Percentiles rank a stretch among this genome's conserved stretches.
These are phyloP conservation scores for Cyclospora cayetanensis DNA, from an alignment of 169 alveolate genomes.

Conservation along the genomic window DNA sequence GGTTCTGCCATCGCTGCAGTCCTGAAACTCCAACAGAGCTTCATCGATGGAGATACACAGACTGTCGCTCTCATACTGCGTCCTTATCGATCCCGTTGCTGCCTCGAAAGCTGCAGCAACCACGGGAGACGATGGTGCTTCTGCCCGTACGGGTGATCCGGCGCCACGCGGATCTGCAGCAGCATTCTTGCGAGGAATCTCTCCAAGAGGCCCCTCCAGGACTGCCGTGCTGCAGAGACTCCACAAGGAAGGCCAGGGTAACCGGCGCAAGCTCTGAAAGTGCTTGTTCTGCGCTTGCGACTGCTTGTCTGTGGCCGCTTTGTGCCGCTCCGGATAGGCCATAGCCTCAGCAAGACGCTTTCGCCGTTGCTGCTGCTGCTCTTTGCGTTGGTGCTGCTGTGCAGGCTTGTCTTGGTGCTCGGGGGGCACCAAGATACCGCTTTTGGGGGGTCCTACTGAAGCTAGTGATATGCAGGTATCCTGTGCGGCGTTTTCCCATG, in stretches of 20 bases:
- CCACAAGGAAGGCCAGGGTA: slow-evolving; percentile 14
- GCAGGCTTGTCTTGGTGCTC: not conserved
- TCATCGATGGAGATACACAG: not conserved
- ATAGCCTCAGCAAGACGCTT: not conserved
- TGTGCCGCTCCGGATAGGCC: not conserved
- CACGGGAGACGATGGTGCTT: not conserved
- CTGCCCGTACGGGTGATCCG: not conserved
- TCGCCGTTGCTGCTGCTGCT: not conserved
- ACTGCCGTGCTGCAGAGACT: not conserved
- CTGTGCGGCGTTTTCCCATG: not conserved
- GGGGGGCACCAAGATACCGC: not conserved
- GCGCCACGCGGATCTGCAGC: not conserved
- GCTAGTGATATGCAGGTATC: no score
- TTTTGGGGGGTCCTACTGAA: not conserved
- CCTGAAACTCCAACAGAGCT: no score
- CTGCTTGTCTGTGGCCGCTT: not conserved
- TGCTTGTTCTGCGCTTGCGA: slow-evolving; percentile 4
- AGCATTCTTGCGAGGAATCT: not conserved
- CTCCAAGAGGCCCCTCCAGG: not conserved
- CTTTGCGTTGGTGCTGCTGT: not conserved
- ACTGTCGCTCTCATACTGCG: not conserved
- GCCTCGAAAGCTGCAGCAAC: not conserved
- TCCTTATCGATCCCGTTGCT: not conserved
- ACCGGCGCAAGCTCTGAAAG: slow-evolving; percentile 14
- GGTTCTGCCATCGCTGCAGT: not conserved